Evolutionary conservation across 768 basidiomycete genomes (phyloP).

Genomic region (Phlebiopsis gigantea): DNA sequence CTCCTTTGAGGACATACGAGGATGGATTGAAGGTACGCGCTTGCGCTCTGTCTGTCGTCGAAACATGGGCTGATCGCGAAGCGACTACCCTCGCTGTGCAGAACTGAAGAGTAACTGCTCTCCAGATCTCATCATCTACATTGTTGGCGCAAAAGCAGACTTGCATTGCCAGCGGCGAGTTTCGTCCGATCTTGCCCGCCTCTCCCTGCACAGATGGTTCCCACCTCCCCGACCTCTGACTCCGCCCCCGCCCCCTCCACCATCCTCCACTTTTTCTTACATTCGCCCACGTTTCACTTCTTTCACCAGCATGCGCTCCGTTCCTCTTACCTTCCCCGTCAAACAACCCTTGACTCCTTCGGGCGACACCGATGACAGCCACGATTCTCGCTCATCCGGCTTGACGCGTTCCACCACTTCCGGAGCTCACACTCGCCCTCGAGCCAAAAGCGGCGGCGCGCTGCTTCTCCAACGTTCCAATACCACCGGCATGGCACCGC

Average conservation of each 20-base stretch:
- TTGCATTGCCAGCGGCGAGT: conserved; percentile 67
- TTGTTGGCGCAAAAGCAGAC: conserved; percentile 92
- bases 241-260: conserved; percentile 51
- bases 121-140: conserved; percentile 87
- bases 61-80: conserved; percentile 1
- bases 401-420: conserved; percentile 29
- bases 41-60: not conserved
- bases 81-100: conserved; percentile 26
- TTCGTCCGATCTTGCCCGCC: conserved; percentile 76
- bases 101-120: conserved; percentile 89
- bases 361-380: conserved; percentile 55
- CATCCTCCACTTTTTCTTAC: conserved; percentile 63
- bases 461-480: conserved; percentile 22
- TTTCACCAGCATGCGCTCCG: conserved; percentile 61
- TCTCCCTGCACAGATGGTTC: conserved; percentile 83
- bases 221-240: conserved; percentile 70
- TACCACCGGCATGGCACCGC: conserved; percentile 15
- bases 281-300: conserved; percentile 77
- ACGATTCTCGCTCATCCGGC: conserved; percentile 45
- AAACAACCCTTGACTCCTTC: conserved; percentile 49
- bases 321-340: conserved; percentile 39
- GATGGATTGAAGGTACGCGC: conserved; percentile 82
- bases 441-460: conserved; percentile 37
- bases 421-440: conserved; percentile 33
- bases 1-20: conserved; percentile 85